Base-by-base conservation (phyloP, 2,329 filamentous ascomycete genomes). In the Juglanconis sp. region DNA sequence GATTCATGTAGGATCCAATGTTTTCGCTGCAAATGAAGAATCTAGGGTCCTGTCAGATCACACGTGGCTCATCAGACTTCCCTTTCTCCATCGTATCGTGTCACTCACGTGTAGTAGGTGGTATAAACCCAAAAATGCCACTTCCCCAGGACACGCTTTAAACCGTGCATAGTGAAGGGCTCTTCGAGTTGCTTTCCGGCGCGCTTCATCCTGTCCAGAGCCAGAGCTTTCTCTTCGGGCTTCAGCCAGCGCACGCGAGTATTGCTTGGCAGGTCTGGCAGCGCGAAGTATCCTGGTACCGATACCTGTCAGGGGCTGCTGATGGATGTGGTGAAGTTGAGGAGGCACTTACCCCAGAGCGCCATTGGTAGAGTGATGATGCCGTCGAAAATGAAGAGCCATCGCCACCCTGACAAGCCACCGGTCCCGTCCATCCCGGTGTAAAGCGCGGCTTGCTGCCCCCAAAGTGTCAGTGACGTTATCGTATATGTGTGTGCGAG, bases 51-150 rank as follows among this genome's bases (percentile, higher is more conserved):
- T 47, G 15, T 47, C 17, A 47, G 13, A 17, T 24, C 5, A 7
- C n/a, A 5, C 44, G 8, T 5, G n/a, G 13, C 9, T 24, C 3
- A 47, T 47, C 17, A 6, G 3, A 7, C 8, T 47, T 7, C 17
- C 17, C n/a, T 2, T 47, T 8, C 24, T 24, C 24, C 24, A 2
- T 24, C 24, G 24, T 24, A 24, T 24, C 24, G 24, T 34, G 1
- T 13, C 2, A 38, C 65, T 57, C 47, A 68, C 65, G 67, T 68
- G 44, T 70, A 69, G 47, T 69, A 70, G 15, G 66, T 56, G 8
- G 68, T 70, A 48, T 70, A 70, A 4, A 70, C 67, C 68, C 67
- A 72, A 47, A 72, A 70, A 60, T 72, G 69, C 70, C 70, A 73
- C 24, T 70, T 69, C 31, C 53, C 63, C 52, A 72, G 65, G 2